phyloP scores from a whole-genome alignment of 306 rosid genomes.

The Vicia villosa region DNA sequence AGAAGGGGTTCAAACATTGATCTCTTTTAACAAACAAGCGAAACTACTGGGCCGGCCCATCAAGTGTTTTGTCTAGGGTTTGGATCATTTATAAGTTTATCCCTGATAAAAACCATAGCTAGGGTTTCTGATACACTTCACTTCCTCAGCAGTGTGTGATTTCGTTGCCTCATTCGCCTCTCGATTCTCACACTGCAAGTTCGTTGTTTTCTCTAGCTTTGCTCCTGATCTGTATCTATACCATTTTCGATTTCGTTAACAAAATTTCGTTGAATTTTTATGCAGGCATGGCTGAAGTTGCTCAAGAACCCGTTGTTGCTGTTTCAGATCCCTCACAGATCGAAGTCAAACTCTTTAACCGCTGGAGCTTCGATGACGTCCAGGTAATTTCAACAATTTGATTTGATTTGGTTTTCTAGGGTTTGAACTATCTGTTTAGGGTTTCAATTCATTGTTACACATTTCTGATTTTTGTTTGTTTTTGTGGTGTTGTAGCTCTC shows the following conservation, averaged over 20 bases:
- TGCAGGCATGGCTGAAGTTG: constrained; percentile 43
- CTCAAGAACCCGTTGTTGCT: not conserved
- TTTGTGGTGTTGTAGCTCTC: not conserved
- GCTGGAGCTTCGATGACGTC: constrained; percentile 74
- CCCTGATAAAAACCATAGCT: no score
- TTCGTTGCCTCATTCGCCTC: no score
- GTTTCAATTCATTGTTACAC: not conserved
- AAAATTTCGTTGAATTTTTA: not conserved
- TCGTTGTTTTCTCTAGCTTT: not conserved
- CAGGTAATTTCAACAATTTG: constrained; percentile 32
- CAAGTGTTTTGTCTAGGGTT: no score
- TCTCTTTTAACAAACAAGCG: no score
- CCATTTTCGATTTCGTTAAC: not conserved
- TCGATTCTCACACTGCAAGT: not conserved
- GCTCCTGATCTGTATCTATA: not conserved
- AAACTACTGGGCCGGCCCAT: no score
- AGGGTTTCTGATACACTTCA: no score
- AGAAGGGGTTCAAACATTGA: no score
- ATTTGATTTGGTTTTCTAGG: not conserved
- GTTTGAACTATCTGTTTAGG: not conserved
- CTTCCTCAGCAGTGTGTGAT: no score
- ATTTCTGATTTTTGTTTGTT: not conserved
- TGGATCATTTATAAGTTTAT: no score
- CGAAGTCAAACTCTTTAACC: constrained; percentile 71
- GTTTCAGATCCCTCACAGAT: constrained; percentile 42